A percentile compares a stretch with the other conserved stretches of the same genome.
Evolutionary conservation across 768 basidiomycete genomes (phyloP).

Genomic region (Lentinula lateritia): DNA sequence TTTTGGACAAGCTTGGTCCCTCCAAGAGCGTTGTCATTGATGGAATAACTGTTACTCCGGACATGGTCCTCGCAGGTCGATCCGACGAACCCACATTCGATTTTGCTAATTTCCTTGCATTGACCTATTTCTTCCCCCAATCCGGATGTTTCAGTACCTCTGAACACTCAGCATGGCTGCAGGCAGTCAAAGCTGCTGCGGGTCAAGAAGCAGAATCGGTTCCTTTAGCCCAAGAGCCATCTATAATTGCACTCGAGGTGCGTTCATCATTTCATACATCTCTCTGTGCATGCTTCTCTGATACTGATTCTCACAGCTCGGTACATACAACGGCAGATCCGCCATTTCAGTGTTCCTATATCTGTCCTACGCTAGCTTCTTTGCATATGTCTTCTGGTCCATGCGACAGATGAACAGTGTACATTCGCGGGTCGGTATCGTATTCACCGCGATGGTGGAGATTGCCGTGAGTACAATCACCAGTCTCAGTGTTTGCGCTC

Average conservation of each 20-base stretch:
- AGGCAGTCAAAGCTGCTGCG: conserved; percentile 39
- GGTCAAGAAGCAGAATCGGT: conserved; percentile 23
- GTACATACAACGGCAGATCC: conserved; percentile 42
- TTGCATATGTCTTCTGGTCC: conserved; percentile 69
- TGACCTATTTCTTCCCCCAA: conserved; percentile 82
- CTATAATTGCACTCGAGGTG: conserved; percentile 44
- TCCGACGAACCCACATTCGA: conserved; percentile 53
- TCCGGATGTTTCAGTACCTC: conserved; percentile 58
- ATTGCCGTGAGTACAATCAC: conserved; percentile 91
- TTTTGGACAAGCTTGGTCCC: conserved; percentile 53
- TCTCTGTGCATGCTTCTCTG: conserved; percentile 7
- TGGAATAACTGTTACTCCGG: conserved; percentile 60
- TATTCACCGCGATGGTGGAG: conserved; percentile 90
- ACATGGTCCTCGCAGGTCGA: conserved; percentile 75
- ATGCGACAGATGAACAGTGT: conserved; percentile 77
- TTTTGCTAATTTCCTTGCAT: conserved; percentile 63
- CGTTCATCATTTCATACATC: conserved; percentile 7
- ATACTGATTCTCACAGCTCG: conserved; percentile 41
- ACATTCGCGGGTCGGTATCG: conserved; percentile 86
- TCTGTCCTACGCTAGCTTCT: conserved; percentile 70
- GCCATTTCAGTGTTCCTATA: conserved; percentile 69
- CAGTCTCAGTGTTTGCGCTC: conserved; percentile 85
- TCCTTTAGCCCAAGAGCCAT: conserved; percentile 28
- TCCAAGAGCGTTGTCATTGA: conserved; percentile 51
- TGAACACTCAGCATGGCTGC: conserved; percentile 62